A percentile compares a stretch with the other conserved stretches of the same genome.
These are phyloP conservation scores for Phytophthora vignae DNA, from an alignment of 352 stramenopile species.

Conservation along the genomic window DNA sequence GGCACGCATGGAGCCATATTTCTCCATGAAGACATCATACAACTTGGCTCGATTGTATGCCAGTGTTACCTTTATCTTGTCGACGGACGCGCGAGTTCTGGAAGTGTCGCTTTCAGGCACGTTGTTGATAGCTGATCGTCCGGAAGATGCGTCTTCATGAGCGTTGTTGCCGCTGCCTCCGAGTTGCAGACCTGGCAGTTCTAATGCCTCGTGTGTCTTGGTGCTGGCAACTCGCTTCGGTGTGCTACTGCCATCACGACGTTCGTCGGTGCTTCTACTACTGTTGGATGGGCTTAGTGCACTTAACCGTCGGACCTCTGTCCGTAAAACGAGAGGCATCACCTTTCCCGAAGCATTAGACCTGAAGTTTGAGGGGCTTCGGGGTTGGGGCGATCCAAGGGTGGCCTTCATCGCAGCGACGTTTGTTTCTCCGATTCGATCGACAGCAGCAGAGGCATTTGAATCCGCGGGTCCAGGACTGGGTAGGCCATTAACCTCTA, in stretches of 20 bases:
- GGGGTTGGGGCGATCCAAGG: conserved; percentile 16
- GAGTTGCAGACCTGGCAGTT: conserved; percentile 7
- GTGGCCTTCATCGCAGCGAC: conserved; percentile 52
- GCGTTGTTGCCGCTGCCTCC: conserved; percentile 13
- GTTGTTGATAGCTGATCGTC: not conserved
- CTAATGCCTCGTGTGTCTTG: not conserved
- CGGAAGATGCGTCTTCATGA: conserved; percentile 12
- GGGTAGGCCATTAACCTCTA: conserved; percentile 10
- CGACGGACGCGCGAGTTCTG: conserved; percentile 1
- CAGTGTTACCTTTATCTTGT: conserved; percentile 39
- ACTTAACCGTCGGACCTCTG: conserved; percentile 26
- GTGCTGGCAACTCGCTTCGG: conserved; percentile 7
- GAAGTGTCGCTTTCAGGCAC: not conserved
- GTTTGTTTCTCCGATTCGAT: conserved; percentile 55
- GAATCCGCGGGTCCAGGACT: conserved; percentile 15
- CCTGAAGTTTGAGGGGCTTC: conserved; percentile 3
- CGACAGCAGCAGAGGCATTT: conserved; percentile 33
- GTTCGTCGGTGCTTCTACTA: conserved; percentile 25
- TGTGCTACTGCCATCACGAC: conserved; percentile 5
- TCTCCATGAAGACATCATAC: conserved; percentile 71
- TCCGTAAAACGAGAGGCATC: conserved; percentile 25
- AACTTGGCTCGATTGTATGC: conserved; percentile 57
- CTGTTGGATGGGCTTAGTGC: conserved; percentile 15
- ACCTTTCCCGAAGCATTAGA: conserved; percentile 12
- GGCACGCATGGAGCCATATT: conserved; percentile 81